Evolutionary conservation across 2,329 filamentous ascomycete genomes (phyloP), one percentile per base, ranked within the genome.

Genomic region (Coniochaeta sp.): DNA sequence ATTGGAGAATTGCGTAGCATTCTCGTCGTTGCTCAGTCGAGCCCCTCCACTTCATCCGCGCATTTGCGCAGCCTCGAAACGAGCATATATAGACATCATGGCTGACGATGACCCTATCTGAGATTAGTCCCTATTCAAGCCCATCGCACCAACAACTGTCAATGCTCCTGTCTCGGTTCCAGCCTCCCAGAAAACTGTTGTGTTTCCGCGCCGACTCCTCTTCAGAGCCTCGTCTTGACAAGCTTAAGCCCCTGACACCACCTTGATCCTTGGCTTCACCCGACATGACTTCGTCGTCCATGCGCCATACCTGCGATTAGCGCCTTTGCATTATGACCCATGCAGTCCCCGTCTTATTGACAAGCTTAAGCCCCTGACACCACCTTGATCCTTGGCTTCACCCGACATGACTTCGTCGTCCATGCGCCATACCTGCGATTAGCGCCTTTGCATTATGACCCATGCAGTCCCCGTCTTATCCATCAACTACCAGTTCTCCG

Each of bases 391-490:
- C 33, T 22, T 38, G 38, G 2, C 30, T 33, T 26, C 3, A 49
- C 45, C 26, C 45, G 45, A 48, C 26, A 48, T 49, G 47, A 49
- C 16, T 26, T 20, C 28, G 20, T 49, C 16, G 47, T 35, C 31
- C 31, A 26, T 16, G 13, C 18, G 4, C 9, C 47, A 22, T 12
- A 7, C 30, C 22, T 49, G 47, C 47, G 16, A 49, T 9, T 49
- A 49, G 47, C 47, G 31, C 27, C 30, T 48, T 31, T 48, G 38
- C 38, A 47, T 49, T 22, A 49, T 49, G 47, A 49, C 31, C 47
- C 31, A 26, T 26, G 18, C n/a, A 10, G 26, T 26, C 3, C 6
- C 45, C n/a, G 28, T n/a, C 14, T 3, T 48, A 31, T 14, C 26
- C 12, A 9, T 28, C 26, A 48, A 16, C 27, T 6, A 24, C 16